Conservation (phyloP, 768 basidiomycete genomes). For the Rickenella mellea region DNA sequence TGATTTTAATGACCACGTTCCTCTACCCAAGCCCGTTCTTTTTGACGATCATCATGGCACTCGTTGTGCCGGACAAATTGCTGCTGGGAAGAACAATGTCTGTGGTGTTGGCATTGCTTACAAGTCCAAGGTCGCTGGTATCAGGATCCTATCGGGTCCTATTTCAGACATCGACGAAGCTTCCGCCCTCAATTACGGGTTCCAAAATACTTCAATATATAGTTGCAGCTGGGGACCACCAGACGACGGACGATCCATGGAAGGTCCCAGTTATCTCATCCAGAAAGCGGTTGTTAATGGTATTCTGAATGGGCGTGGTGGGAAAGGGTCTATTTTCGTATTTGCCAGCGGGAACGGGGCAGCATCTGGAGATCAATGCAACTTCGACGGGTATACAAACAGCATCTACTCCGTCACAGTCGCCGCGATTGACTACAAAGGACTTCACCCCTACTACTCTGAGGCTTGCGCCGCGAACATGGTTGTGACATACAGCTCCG, state of each 20-base stretch:
- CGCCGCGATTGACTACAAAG: constrained; percentile 88
- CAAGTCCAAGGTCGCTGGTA: constrained; percentile 81
- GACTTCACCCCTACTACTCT: constrained; percentile 92
- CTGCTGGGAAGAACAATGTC: constrained; percentile 83
- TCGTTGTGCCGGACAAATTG: constrained; percentile 94
- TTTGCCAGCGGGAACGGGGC: constrained; percentile 98
- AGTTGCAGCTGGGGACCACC: constrained; percentile 99
- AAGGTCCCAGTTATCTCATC: constrained; percentile 85
- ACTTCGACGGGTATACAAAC: constrained; percentile 99
- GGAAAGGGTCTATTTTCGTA: constrained; percentile 90
- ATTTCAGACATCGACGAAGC: constrained; percentile 97
- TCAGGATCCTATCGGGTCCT: constrained; percentile 90
- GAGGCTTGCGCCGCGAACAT: constrained; percentile 97
- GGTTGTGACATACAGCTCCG: constrained; percentile 93
- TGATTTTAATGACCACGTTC: constrained; percentile 92
- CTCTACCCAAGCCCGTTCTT: constrained; percentile 79
- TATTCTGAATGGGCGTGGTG: constrained; percentile 77
- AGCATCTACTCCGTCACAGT: constrained; percentile 95
- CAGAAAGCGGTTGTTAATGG: constrained; percentile 92
- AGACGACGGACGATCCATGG: constrained; percentile 91
- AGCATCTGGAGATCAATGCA: constrained; percentile 87
- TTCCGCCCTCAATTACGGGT: constrained; percentile 88
- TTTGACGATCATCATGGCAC: constrained; percentile 95
- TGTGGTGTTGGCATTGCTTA: constrained; percentile 96
- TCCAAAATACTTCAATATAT: constrained; percentile 85